Evolutionary conservation across 495 filamentous ascomycete genomes (phyloP).

Genomic region (Paragyromitra xinjiangensis): DNA sequence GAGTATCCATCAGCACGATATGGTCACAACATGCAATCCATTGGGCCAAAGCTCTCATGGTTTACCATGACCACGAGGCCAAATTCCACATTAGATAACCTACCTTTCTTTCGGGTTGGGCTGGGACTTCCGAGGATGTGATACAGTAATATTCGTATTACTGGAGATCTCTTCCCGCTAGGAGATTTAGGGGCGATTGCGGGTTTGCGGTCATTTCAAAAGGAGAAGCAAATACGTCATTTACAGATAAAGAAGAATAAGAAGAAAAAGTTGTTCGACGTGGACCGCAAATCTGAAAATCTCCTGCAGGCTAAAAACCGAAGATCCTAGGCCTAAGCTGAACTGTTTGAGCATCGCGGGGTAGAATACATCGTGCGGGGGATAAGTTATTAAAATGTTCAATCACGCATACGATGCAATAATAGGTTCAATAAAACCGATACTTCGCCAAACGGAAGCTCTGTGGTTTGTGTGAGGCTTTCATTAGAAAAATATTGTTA

Average conservation of each 20-base stretch:
- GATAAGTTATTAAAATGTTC: conserved; percentile 18
- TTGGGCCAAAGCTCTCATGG: conserved; percentile 29
- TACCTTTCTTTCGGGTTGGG: conserved; percentile 19
- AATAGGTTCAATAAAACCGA: conserved; percentile 25
- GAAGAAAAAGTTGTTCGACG: conserved; percentile 4
- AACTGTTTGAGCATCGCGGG: conserved; percentile 35
- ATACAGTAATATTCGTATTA: conserved; percentile 21
- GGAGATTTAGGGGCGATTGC: conserved; percentile 7
- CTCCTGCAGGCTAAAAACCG: conserved; percentile 38
- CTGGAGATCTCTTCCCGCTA: conserved; percentile 30
- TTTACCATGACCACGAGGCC: conserved; percentile 35
- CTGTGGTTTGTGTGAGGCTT: conserved; percentile 35
- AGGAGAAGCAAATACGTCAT: conserved; percentile 37
- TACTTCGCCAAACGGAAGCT: conserved; percentile 37
- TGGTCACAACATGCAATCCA: conserved; percentile 31
- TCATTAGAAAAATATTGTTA: not conserved
- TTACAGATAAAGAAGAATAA: conserved; percentile 6
- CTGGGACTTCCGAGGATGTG: conserved; percentile 24
- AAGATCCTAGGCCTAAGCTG: conserved; percentile 37
- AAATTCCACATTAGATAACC: conserved; percentile 34
- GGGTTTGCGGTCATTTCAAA: conserved; percentile 30
- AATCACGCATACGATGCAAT: conserved; percentile 33
- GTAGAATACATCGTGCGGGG: conserved; percentile 38
- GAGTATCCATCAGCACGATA: conserved; percentile 8
- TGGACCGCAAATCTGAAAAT: conserved; percentile 31